These are phyloP conservation scores for Fusarium dimerum DNA, from an alignment of 2,329 filamentous ascomycete genomes.

Conservation along the genomic window DNA sequence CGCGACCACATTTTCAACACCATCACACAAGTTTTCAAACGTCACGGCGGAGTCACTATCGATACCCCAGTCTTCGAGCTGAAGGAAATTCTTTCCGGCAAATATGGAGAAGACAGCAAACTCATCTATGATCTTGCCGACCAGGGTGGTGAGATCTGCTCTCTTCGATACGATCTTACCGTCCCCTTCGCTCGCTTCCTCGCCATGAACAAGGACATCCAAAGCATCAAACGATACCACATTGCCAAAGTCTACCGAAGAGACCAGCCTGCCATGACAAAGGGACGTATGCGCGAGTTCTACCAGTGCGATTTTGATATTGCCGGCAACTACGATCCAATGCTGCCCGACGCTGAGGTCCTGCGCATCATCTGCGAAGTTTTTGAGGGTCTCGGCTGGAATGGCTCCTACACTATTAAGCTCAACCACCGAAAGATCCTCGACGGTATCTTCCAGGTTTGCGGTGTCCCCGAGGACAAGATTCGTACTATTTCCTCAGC, in stretches of 20 bases:
- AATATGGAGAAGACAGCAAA: constrained; percentile 91
- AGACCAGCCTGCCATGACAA: constrained; percentile 67
- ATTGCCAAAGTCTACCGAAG: constrained; percentile 78
- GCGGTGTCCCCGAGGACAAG: constrained; percentile 84
- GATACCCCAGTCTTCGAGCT: constrained; percentile 86
- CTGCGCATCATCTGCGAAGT: constrained; percentile 82
- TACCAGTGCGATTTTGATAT: constrained; percentile 98
- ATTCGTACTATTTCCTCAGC: constrained; percentile 88
- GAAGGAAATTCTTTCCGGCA: constrained; percentile 81
- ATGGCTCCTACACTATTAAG: constrained; percentile 79
- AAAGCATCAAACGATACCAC: constrained; percentile 90
- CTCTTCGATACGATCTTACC: constrained; percentile 83
- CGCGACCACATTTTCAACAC: constrained; percentile 77
- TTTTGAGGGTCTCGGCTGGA: constrained; percentile 77
- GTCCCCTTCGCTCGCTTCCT: constrained; percentile 91
- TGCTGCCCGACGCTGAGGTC: constrained; percentile 91
- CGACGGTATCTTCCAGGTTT: constrained; percentile 88
- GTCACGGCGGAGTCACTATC: constrained; percentile 76
- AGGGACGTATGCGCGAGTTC: constrained; percentile 93
- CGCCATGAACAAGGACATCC: constrained; percentile 82
- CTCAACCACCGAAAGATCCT: constrained; percentile 94
- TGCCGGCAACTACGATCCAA: constrained; percentile 82
- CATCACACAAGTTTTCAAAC: constrained; percentile 79
- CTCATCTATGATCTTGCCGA: constrained; percentile 88
- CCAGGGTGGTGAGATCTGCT: constrained; percentile 75